Base-by-base conservation (phyloP, 768 basidiomycete genomes). In the Tylopilus rubrobrunneus region DNA sequence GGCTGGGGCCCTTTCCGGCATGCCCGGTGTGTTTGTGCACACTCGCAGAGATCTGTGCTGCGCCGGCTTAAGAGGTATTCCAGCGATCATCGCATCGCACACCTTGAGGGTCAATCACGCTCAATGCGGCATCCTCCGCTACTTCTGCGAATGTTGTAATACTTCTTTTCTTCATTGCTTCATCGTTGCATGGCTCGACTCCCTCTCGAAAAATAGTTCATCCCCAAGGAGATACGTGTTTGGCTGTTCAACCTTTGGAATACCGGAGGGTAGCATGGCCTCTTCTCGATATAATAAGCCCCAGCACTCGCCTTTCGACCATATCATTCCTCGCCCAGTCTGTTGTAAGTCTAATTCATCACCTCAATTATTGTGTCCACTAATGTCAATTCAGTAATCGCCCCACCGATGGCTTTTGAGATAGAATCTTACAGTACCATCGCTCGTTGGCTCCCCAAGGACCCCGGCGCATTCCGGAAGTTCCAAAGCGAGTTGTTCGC, bases 401-500 rank as follows among this genome's bases (percentile, higher is more conserved):
- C 9, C 39, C 9, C 44, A 23, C 25, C 25, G 29, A 61, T 64
- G 72, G 25, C 52, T 17, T 3, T 48, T 45, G 40, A 52, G 21
- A 17, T 66, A 17, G 41, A 33, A 39, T 53, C 70, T 58, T 59
- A 58, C 34, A 58, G 71, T 39, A 48, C 57, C 14, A 51, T 62
- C 14, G 43, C 51, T 5, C 51, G 62, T 47, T 66, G 62, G 59
- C 57, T 66, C 3, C 61, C 64, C 0, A 39, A 49, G 27, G 53
- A 58, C 21, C 55, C 60, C 7, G 39, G 14, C 7, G 28, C 52
- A 23, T 31, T 63, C 14, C 47, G 42, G 28, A 11, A 17, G n/a
- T 44, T 21, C 34, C 46, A 56, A 51, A 56, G 46, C 63, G 45
- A 71, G 59, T 52, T 73, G 65, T 57, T 65, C 68, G 29, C 54